Base-by-base conservation (phyloP, 2,329 filamentous ascomycete genomes). In the Penicillium polonicum region DNA sequence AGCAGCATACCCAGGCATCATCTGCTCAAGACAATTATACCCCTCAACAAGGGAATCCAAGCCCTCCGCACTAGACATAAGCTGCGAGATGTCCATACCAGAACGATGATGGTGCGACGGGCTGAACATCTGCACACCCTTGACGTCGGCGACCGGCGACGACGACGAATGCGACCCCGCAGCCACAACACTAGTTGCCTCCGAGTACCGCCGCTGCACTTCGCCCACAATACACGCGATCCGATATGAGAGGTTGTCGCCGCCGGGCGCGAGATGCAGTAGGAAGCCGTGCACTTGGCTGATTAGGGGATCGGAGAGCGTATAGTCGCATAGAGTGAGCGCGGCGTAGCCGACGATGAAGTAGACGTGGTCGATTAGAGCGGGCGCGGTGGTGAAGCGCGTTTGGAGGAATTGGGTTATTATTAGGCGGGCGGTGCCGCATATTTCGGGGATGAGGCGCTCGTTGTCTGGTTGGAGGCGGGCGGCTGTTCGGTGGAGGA, bases 321-420 rank as follows among this genome's bases (percentile, higher is more conserved):
- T 72, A 51, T 71, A 73, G 48, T 74, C 71, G 56, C 71, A 73
- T 17, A 74, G 62, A 4, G 71, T 73, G n/a, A 74, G 62, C 15
- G 71, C 70, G 21, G 71, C 71, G 42, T 74, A 74, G 58, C 68
- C 68, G 33, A 72, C 65, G 17, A 73, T 69, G 56, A 70, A 72
- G 52, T 72, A 73, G 23, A 68, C 58, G 33, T 74, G 69, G 49
- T 73, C 71, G 25, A 71, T 65, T 38, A 71, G 48, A 35, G 65
- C 64, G 10, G 71, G 65, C 0, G 70, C 81, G 21, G 63, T 60
- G 2, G 67, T 64, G 42, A 69, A 70, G 27, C 64, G 67, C 31
- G 68, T 64, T 54, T 69, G 69, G 33, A 72, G 60, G 46, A 70
- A 71, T 31, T 60, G 66, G 12, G 68, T 67, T 17, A 72, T 62